Conservation (phyloP, 2,329 filamentous ascomycete genomes). For the Paraconiothyrium brasiliense region DNA sequence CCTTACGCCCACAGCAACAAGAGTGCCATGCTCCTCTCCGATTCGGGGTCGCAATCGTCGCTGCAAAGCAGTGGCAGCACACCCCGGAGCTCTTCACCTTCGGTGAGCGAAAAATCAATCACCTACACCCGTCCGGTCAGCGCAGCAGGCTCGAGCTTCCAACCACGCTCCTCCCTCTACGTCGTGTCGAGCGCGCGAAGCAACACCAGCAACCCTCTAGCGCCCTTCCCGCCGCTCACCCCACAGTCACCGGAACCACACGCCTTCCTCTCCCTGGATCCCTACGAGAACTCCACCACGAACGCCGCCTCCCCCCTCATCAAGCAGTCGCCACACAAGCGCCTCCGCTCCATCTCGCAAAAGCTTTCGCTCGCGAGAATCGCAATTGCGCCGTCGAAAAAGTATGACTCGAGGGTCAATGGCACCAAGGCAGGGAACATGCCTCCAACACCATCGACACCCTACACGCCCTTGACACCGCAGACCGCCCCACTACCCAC, state of each 20-base stretch:
- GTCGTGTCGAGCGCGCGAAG: conserved; percentile 29
- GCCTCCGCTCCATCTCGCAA: conserved; percentile 49
- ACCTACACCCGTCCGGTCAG: conserved; percentile 30
- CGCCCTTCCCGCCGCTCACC: conserved; percentile 39
- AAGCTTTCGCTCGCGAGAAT: conserved; percentile 50
- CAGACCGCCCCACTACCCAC: conserved; percentile 39
- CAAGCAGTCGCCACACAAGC: conserved; percentile 45
- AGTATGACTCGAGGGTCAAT: conserved; percentile 40
- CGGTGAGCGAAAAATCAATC: conserved; percentile 27
- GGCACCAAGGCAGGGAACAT: conserved; percentile 26
- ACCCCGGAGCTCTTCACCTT: conserved; percentile 37
- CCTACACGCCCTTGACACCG: conserved; percentile 45
- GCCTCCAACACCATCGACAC: conserved; percentile 37
- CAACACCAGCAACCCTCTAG: conserved; percentile 30
- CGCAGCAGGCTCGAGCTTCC: conserved; percentile 24
- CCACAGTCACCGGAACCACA: conserved; percentile 42
- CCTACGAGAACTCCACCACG: conserved; percentile 44
- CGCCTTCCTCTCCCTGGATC: conserved; percentile 51
- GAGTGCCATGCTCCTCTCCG: conserved; percentile 30
- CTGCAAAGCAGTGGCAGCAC: conserved; percentile 31
- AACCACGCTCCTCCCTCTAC: conserved; percentile 41
- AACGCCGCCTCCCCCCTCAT: conserved; percentile 44
- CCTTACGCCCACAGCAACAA: conserved; percentile 31
- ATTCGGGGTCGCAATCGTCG: conserved; percentile 36
- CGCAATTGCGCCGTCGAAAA: conserved; percentile 46